A percentile compares a stretch with the other conserved stretches of the same genome.
Evolutionary conservation across 2,329 filamentous ascomycete genomes (phyloP).

Genomic region (Clonostachys solani): DNA sequence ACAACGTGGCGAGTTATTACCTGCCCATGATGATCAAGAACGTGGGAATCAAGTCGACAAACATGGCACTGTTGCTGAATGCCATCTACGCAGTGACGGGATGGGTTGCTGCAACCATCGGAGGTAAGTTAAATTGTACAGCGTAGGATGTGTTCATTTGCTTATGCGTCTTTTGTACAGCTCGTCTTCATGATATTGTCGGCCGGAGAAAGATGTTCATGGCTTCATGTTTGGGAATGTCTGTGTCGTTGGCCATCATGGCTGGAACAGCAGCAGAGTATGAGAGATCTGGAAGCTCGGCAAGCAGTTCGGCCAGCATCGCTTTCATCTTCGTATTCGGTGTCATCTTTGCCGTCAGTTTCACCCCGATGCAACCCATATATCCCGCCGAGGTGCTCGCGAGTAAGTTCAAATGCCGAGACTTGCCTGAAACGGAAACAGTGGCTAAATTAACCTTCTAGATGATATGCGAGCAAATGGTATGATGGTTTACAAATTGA

Average conservation of each 20-base stretch:
- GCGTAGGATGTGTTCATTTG: too few species aligned
- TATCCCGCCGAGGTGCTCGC: slow-evolving; percentile 30
- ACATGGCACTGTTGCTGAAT: slow-evolving; percentile 28
- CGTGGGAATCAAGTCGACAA: slow-evolving; percentile 27
- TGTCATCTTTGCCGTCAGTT: slow-evolving; percentile 21
- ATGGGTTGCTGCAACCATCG: slow-evolving; percentile 23
- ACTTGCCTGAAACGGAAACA: too few species aligned
- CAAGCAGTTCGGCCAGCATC: slow-evolving; percentile 23
- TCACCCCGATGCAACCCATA: slow-evolving; percentile 29
- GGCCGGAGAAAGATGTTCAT: slow-evolving; percentile 32
- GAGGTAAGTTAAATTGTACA: slow-evolving; percentile 2
- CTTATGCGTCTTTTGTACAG: not conserved
- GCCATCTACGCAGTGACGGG: slow-evolving; percentile 28
- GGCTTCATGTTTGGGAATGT: slow-evolving; percentile 23
- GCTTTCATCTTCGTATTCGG: slow-evolving; percentile 30
- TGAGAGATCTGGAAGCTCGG: slow-evolving; percentile 11
- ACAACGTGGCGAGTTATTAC: slow-evolving; percentile 21
- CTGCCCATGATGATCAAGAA: slow-evolving; percentile 27
- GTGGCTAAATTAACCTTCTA: too few species aligned
- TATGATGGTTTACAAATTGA: slow-evolving; percentile 26
- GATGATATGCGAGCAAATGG: slow-evolving; percentile 26
- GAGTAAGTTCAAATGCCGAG: slow-evolving; percentile 11
- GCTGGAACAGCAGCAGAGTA: slow-evolving; percentile 24
- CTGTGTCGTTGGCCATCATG: slow-evolving; percentile 24
- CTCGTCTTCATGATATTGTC: slow-evolving; percentile 27